phyloP scores from a whole-genome alignment of 2,329 filamentous ascomycete genomes.

The Phaeosphaeria sp. region DNA sequence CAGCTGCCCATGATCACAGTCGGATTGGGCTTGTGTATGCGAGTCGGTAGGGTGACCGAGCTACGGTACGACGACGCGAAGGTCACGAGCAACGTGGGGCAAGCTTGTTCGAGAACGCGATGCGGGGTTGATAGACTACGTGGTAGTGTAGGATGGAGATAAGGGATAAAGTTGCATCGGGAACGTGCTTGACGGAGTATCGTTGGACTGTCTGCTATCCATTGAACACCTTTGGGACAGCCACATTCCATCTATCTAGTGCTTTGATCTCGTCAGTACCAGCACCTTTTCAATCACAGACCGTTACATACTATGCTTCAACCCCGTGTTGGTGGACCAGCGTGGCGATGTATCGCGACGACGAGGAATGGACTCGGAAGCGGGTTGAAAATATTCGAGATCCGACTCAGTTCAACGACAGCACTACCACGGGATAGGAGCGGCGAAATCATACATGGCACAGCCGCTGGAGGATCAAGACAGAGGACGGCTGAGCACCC shows the following conservation, averaged over 20 bases:
- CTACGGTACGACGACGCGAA: slow-evolving; percentile 22
- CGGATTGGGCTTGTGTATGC: neutral
- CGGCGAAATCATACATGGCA: neutral
- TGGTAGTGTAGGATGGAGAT: slow-evolving; percentile 23
- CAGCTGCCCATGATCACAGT: neutral
- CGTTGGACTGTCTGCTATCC: neutral
- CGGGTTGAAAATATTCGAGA: slow-evolving; percentile 9
- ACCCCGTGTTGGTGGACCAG: slow-evolving; percentile 4
- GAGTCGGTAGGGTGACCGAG: slow-evolving; percentile 13
- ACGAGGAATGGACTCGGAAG: slow-evolving; percentile 1
- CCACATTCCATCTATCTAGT: neutral
- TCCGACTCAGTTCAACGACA: slow-evolving; percentile 20
- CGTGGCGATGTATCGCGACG: slow-evolving; percentile 3
- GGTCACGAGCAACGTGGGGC: slow-evolving; percentile 25
- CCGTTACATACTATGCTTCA: slow-evolving; percentile 12
- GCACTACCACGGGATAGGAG: slow-evolving; percentile 15
- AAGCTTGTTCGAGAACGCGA: slow-evolving; percentile 20
- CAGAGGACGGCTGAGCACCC: slow-evolving; percentile 19
- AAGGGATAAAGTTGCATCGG: slow-evolving; percentile 17
- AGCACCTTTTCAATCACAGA: neutral
- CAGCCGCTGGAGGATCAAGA: slow-evolving; percentile 8
- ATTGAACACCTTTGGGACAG: neutral
- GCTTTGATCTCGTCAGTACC: neutral
- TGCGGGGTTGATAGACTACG: slow-evolving; percentile 26
- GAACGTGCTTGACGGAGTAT: neutral